Percentiles rank a stretch among this genome's conserved stretches.
These are phyloP conservation scores for Hypoxylon fuscum DNA, from an alignment of 495 filamentous ascomycete species.

Conservation along the genomic window DNA sequence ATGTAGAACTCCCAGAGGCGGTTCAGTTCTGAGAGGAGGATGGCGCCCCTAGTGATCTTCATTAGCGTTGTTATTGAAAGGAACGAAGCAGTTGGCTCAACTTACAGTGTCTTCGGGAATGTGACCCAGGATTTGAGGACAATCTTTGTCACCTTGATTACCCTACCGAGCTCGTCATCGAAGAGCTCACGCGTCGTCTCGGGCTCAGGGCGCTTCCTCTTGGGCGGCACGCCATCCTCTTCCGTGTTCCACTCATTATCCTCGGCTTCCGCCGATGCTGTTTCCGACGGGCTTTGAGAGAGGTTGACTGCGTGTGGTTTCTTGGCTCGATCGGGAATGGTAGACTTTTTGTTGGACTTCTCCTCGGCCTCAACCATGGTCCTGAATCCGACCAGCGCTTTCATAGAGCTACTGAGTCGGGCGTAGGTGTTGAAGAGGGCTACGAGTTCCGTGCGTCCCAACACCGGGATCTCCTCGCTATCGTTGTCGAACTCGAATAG, in stretches of 20 bases:
- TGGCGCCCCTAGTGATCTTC: conserved; percentile 61
- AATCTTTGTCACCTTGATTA: conserved; percentile 68
- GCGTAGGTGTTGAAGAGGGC: conserved; percentile 94
- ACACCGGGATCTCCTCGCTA: conserved; percentile 70
- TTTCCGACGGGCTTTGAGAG: conserved; percentile 21
- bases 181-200: conserved; percentile 66
- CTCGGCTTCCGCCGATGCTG: conserved; percentile 23
- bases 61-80: conserved; percentile 27
- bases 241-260: conserved; percentile 41
- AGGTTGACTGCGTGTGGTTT: conserved; percentile 57
- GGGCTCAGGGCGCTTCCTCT: conserved; percentile 35
- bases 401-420: conserved; percentile 79
- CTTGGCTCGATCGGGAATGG: conserved; percentile 54
- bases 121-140: conserved; percentile 75
- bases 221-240: conserved; percentile 49
- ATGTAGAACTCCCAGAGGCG: conserved; percentile 80
- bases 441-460: conserved; percentile 91
- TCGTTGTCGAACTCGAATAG: conserved; percentile 93
- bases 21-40: conserved; percentile 65
- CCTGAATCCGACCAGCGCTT: conserved; percentile 78
- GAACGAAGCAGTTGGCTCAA: conserved; percentile 32
- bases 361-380: conserved; percentile 69
- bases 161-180: conserved; percentile 66
- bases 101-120: conserved; percentile 77
- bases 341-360: conserved; percentile 39